Percentiles rank a stretch among this genome's conserved stretches.
These are phyloP conservation scores for Chloris gayana DNA, from an alignment of 176 grass and related monocot genomes.

Conservation along the genomic window DNA sequence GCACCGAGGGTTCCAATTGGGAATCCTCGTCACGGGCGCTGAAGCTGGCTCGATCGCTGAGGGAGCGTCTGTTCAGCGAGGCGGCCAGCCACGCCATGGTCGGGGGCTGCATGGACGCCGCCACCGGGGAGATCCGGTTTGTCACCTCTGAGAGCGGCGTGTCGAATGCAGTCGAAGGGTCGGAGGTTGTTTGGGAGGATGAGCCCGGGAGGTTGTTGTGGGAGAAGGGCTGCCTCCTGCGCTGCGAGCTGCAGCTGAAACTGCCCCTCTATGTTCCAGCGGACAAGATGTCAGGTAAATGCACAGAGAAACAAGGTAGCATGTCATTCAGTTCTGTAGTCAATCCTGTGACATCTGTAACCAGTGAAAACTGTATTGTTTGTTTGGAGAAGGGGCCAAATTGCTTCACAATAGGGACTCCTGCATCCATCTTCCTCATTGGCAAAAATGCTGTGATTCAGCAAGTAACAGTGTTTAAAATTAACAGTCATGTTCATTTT, in stretches of 20 bases:
- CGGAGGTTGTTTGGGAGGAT: slow-evolving; percentile 70
- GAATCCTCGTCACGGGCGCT: slow-evolving; percentile 45
- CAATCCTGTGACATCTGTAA: background rate
- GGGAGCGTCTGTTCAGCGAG: slow-evolving; percentile 49
- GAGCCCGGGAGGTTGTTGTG: slow-evolving; percentile 64
- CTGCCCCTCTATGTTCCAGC: slow-evolving; percentile 65
- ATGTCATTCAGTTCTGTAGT: background rate
- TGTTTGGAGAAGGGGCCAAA: background rate
- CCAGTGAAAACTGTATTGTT: background rate
- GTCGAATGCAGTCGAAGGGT: slow-evolving; percentile 37
- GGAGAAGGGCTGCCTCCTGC: slow-evolving; percentile 85
- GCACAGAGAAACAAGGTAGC: too few species aligned
- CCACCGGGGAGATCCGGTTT: slow-evolving; percentile 56
- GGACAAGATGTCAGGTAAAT: slow-evolving; percentile 61
- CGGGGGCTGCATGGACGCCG: slow-evolving; percentile 45
- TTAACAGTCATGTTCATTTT: background rate
- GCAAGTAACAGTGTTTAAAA: background rate
- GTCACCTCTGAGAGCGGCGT: slow-evolving; percentile 43
- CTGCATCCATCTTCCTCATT: background rate
- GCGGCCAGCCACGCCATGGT: slow-evolving; percentile 58
- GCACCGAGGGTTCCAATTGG: slow-evolving; percentile 29
- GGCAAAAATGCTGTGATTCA: background rate
- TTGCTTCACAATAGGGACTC: background rate
- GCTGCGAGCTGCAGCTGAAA: slow-evolving; percentile 65
- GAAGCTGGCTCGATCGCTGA: slow-evolving; percentile 56